phyloP scores from a whole-genome alignment of 2,329 filamentous ascomycete genomes.

The Monosporascus cannonballus region DNA sequence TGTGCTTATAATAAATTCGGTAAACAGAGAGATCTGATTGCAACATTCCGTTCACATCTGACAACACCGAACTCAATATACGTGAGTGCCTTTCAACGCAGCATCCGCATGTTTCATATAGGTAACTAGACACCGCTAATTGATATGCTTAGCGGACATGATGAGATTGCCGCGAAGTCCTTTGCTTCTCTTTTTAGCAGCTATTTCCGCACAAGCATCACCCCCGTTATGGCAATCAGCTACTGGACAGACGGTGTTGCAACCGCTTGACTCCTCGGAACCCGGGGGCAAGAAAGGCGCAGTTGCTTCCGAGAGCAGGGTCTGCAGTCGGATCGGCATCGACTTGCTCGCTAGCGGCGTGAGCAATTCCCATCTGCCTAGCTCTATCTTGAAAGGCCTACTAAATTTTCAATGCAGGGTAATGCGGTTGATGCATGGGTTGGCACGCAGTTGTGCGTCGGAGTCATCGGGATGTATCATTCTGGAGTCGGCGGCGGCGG shows the following conservation, averaged over 20 bases:
- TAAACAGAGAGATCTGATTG: background rate
- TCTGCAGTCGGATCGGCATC: slow-evolving; percentile 28
- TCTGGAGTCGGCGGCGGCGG: slow-evolving; percentile 85
- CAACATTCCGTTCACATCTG: background rate
- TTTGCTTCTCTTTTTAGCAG: slow-evolving; percentile 10
- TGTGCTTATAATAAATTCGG: no score
- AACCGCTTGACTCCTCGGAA: slow-evolving; percentile 1
- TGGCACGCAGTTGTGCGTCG: slow-evolving; percentile 69
- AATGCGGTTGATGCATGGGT: slow-evolving; percentile 74
- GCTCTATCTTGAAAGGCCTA: background rate
- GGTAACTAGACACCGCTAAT: background rate
- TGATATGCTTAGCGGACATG: background rate
- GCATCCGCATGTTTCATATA: background rate
- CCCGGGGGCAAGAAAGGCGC: slow-evolving; percentile 17
- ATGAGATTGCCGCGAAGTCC: slow-evolving; percentile 2
- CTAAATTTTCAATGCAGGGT: slow-evolving; percentile 36
- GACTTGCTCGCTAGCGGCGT: slow-evolving; percentile 24
- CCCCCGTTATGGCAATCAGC: slow-evolving; percentile 12
- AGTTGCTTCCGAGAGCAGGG: slow-evolving; percentile 25
- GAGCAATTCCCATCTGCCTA: slow-evolving; percentile 7
- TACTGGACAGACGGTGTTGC: slow-evolving; percentile 13
- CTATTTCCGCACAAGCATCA: slow-evolving; percentile 5
- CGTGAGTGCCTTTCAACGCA: no score
- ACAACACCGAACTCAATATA: no score
- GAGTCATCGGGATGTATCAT: slow-evolving; percentile 72